A percentile compares a stretch with the other conserved stretches of the same genome.
These are phyloP conservation scores for Orychophragmus violaceus DNA, from an alignment of 345 rosid species.

Conservation along the genomic window DNA sequence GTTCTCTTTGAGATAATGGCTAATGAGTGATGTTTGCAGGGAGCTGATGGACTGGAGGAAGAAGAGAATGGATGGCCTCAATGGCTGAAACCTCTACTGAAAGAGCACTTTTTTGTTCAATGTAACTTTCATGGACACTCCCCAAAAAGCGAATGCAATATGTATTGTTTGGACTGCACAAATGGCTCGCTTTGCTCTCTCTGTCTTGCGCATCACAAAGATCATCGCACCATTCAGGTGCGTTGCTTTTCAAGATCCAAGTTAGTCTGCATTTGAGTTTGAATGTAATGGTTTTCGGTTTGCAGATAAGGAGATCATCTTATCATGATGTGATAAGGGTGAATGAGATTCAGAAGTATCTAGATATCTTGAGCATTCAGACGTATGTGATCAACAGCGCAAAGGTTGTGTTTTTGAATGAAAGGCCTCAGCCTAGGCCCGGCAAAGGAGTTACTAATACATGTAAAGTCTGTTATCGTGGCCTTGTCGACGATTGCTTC, in stretches of 20 bases:
- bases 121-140: conserved; percentile 70
- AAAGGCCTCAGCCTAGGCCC: conserved; percentile 89
- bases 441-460: conserved; percentile 83
- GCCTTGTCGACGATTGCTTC: conserved; percentile 83
- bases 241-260: background rate
- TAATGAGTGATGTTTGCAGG: conserved; percentile 29
- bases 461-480: conserved; percentile 83
- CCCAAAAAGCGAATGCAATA: conserved; percentile 88
- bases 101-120: conserved; percentile 69
- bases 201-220: conserved; percentile 65
- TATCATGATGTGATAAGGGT: conserved; percentile 95
- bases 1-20: background rate
- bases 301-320: conserved; percentile 89
- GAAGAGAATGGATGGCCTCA: conserved; percentile 65
- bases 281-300: background rate
- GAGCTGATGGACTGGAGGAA: conserved; percentile 49
- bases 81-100: conserved; percentile 73
- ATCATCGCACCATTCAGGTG: conserved; percentile 83
- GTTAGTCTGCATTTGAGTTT: background rate
- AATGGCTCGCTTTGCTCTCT: conserved; percentile 70
- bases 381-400: conserved; percentile 94
- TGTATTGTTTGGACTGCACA: conserved; percentile 90
- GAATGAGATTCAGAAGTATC: conserved; percentile 68
- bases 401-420: conserved; percentile 82
- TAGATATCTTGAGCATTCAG: conserved; percentile 79